Conservation (phyloP, 2,329 filamentous ascomycete species). For the Penicillium frequentans region DNA sequence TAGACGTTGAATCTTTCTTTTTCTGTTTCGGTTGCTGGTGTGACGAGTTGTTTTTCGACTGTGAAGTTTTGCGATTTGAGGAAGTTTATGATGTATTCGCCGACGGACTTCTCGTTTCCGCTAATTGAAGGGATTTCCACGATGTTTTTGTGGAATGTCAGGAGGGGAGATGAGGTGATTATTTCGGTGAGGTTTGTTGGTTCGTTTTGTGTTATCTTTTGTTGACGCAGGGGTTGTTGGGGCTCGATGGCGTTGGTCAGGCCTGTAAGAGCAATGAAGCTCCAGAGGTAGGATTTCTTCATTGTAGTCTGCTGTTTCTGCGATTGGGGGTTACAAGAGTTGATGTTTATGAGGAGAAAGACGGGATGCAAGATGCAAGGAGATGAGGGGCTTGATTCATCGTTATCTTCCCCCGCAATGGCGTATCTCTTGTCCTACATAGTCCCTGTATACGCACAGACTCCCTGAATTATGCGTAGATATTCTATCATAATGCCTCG, state of each 20-base stretch:
- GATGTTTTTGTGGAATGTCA: conserved; percentile 71
- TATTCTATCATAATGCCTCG: too few species aligned
- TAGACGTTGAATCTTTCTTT: conserved; percentile 68
- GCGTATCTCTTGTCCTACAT: not conserved
- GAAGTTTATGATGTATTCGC: conserved; percentile 66
- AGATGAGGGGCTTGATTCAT: conserved; percentile 12
- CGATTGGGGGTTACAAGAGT: not conserved
- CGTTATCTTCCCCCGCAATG: conserved; percentile 3
- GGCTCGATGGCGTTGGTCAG: not conserved
- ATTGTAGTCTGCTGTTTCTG: not conserved
- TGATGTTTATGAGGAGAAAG: not conserved
- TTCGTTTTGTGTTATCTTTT: not conserved
- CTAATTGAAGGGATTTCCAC: conserved; percentile 70
- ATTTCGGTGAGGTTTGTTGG: conserved; percentile 26
- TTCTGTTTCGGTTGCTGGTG: not conserved
- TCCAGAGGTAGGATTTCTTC: not conserved
- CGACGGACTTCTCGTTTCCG: conserved; percentile 65
- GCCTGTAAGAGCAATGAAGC: not conserved
- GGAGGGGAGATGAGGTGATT: conserved; percentile 50
- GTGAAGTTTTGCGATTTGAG: conserved; percentile 60
- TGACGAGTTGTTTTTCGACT: conserved; percentile 56
- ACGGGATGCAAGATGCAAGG: not conserved
- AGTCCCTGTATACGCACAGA: too few species aligned
- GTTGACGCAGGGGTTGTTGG: not conserved
- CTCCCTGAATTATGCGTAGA: too few species aligned